Evolutionary conservation across 1,284 basidiomycete genomes (phyloP).

Genomic region (Apiotrichum siamense): DNA sequence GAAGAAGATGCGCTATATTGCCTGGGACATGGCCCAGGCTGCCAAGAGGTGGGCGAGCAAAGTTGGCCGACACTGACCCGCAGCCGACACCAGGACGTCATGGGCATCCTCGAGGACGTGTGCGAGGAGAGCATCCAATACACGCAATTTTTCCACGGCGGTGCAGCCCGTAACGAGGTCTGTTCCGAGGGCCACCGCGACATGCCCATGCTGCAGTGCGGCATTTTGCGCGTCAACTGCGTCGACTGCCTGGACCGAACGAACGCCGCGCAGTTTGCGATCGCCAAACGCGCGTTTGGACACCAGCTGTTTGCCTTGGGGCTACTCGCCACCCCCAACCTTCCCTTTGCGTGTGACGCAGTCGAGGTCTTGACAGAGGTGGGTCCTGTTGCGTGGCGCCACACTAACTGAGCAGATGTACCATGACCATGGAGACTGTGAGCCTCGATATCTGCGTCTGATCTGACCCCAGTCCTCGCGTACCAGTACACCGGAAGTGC

Average conservation of each 20-base stretch:
- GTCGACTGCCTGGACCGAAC: constrained; percentile 97
- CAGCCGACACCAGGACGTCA: constrained; percentile 92
- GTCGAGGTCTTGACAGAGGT: constrained; percentile 90
- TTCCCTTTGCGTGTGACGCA: constrained; percentile 88
- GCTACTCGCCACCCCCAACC: constrained; percentile 70
- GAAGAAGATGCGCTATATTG: constrained; percentile 83
- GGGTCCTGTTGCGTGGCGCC: neutral
- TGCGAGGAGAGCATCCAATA: constrained; percentile 88
- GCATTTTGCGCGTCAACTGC: constrained; percentile 83
- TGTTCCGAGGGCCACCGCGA: constrained; percentile 55
- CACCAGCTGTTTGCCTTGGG: constrained; percentile 96
- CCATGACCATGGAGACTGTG: constrained; percentile 91
- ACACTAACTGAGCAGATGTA: constrained; percentile 61
- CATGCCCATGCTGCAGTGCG: constrained; percentile 77
- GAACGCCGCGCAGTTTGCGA: constrained; percentile 96
- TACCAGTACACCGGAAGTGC: constrained; percentile 96
- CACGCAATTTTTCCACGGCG: constrained; percentile 87
- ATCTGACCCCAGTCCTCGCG: constrained; percentile 65
- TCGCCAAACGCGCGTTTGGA: constrained; percentile 89
- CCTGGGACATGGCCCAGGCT: constrained; percentile 93
- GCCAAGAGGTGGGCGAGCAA: constrained; percentile 55
- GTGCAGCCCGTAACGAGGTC: constrained; percentile 33
- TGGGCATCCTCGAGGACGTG: constrained; percentile 89
- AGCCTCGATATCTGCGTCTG: constrained; percentile 28
- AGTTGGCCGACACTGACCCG: neutral